phyloP scores from a whole-genome alignment of 768 basidiomycete species.

The Phaeotremella fagi region DNA sequence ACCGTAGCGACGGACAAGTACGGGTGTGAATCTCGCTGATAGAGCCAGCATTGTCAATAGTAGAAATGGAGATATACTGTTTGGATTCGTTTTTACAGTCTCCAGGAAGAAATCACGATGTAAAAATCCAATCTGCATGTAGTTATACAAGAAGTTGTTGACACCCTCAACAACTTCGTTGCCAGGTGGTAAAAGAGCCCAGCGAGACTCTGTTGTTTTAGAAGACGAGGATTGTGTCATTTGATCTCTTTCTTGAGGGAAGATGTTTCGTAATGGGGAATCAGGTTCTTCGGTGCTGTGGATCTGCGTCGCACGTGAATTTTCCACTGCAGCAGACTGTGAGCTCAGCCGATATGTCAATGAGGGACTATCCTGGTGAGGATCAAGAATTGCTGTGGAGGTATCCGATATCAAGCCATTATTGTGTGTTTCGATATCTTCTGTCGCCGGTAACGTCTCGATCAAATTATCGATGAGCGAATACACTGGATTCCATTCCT shows the following conservation, averaged over 20 bases:
- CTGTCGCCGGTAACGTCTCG: background rate
- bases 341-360: background rate
- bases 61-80: background rate
- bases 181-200: slow-evolving; percentile 1
- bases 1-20: slow-evolving; percentile 3
- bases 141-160: slow-evolving; percentile 3
- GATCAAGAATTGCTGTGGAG: background rate
- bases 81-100: background rate
- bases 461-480: background rate
- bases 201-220: background rate
- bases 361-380: background rate
- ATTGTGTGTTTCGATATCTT: background rate
- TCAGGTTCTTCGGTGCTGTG: background rate
- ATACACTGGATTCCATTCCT: background rate
- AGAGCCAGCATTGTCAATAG: slow-evolving; percentile 5
- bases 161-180: slow-evolving; percentile 2
- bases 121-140: slow-evolving; percentile 9
- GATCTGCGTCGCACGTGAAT: too few species aligned
- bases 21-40: slow-evolving; percentile 6
- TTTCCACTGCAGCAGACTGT: background rate
- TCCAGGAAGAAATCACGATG: slow-evolving; percentile 4
- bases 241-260: too few species aligned
- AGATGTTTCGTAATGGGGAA: too few species aligned
- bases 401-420: too few species aligned
- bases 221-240: background rate